Conservation (phyloP, 2,329 filamentous ascomycete species). For the Hortaea werneckii region DNA sequence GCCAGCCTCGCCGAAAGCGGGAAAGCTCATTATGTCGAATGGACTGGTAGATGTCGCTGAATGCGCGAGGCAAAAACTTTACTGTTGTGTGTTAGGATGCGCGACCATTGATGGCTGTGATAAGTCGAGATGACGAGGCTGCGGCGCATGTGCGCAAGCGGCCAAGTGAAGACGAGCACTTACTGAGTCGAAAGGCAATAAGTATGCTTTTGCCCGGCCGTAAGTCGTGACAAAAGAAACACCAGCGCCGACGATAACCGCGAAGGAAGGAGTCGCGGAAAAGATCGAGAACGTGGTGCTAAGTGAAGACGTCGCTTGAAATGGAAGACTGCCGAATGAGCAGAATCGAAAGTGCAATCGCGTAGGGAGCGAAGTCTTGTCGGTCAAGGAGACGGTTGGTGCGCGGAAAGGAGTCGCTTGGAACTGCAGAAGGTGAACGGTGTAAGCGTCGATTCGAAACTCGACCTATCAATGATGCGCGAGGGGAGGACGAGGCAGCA, state of each 20-base stretch:
- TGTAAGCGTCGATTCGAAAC: background rate
- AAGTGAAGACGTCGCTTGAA: background rate
- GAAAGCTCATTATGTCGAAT: slow-evolving; percentile 51
- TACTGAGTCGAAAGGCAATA: slow-evolving; percentile 16
- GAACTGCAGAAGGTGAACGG: slow-evolving; percentile 1
- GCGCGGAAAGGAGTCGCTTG: slow-evolving; percentile 2
- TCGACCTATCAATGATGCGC: background rate
- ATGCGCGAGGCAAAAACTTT: slow-evolving; percentile 4
- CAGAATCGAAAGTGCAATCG: no score
- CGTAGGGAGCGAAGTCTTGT: background rate
- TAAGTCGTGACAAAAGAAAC: slow-evolving; percentile 15
- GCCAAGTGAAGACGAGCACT: background rate
- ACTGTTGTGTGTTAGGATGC: slow-evolving; percentile 6
- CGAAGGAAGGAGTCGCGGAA: slow-evolving; percentile 9
- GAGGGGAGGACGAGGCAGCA: slow-evolving; percentile 1
- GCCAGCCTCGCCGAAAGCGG: slow-evolving; percentile 51
- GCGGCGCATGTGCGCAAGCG: slow-evolving; percentile 1
- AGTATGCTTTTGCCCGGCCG: slow-evolving; percentile 24
- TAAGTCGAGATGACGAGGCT: background rate
- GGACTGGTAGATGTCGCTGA: background rate
- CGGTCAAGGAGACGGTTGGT: background rate
- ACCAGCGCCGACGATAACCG: slow-evolving; percentile 8
- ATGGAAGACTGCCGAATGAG: background rate
- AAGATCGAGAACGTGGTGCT: slow-evolving; percentile 5
- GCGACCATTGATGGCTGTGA: background rate